Conservation (phyloP, 2,329 filamentous ascomycete genomes). For the Pezicula carpinea region DNA sequence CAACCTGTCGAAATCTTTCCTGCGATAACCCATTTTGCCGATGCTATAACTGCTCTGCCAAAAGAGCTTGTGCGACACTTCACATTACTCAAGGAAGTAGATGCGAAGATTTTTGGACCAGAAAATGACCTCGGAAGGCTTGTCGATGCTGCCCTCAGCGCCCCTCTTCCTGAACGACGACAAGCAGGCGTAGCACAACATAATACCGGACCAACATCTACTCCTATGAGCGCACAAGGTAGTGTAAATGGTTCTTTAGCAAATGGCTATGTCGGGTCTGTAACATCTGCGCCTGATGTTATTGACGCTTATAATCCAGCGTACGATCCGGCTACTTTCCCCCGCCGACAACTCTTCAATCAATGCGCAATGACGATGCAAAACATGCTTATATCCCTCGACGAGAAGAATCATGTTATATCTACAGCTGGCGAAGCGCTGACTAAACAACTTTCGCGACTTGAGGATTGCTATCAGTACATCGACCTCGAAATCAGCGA, state of each 20-base stretch:
- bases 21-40: conserved; percentile 73
- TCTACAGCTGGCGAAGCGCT: conserved; percentile 88
- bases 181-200: conserved; percentile 31
- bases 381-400: conserved; percentile 82
- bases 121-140: conserved; percentile 78
- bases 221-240: conserved; percentile 21
- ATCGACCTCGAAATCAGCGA: conserved; percentile 88
- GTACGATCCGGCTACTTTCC: conserved; percentile 54
- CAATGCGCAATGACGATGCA: conserved; percentile 74
- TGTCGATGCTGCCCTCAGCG: conserved; percentile 58
- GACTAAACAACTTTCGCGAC: conserved; percentile 74
- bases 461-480: conserved; percentile 83
- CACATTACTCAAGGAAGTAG: conserved; percentile 92
- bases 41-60: conserved; percentile 85
- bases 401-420: conserved; percentile 97
- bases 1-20: conserved; percentile 64
- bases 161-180: conserved; percentile 40
- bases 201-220: conserved; percentile 20
- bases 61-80: conserved; percentile 95
- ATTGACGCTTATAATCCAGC: conserved; percentile 40
- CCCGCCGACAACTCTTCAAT: conserved; percentile 69
- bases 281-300: conserved; percentile 22
- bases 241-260: conserved; percentile 26
- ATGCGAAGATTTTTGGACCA: conserved; percentile 89
- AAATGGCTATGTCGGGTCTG: conserved; percentile 23